These are phyloP conservation scores for Aurantiochytrium sp. DNA, from an alignment of 108 stramenopile species.

Conservation along the genomic window DNA sequence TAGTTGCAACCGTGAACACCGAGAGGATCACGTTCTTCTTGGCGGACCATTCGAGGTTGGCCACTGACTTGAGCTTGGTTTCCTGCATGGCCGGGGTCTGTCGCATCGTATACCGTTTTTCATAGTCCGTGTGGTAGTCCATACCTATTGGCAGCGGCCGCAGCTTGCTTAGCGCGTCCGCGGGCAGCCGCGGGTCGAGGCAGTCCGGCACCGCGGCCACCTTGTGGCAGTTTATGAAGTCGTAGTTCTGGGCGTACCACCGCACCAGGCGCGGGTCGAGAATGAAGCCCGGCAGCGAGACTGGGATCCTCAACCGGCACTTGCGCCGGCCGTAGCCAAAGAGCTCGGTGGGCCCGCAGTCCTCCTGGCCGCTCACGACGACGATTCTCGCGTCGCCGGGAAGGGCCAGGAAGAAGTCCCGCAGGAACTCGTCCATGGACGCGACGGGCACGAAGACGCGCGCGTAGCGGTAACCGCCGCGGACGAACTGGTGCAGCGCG, in stretches of 20 bases:
- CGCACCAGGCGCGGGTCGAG: not conserved
- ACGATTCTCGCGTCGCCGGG: not conserved
- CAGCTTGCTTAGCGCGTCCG: not conserved
- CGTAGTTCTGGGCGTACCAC: not conserved
- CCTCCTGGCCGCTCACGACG: not conserved
- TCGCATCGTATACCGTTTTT: not conserved
- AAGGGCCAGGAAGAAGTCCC: not conserved
- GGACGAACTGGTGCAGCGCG: not conserved
- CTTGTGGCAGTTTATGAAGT: not conserved
- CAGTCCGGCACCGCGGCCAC: not conserved
- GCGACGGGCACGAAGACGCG: not conserved
- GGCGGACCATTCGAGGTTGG: not conserved
- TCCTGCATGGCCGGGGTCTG: not conserved
- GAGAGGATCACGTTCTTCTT: not conserved
- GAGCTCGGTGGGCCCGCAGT: not conserved
- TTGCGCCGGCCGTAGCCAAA: not conserved
- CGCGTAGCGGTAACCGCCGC: not conserved
- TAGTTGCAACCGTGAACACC: not conserved
- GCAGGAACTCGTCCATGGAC: not conserved
- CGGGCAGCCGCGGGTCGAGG: not conserved
- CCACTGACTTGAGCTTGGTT: not conserved
- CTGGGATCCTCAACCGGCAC: not conserved
- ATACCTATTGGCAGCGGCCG: not conserved
- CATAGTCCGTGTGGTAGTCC: not conserved
- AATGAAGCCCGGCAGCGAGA: not conserved